phyloP scores from a whole-genome alignment of 2,329 filamentous ascomycete genomes.

The Claviceps sp. region DNA sequence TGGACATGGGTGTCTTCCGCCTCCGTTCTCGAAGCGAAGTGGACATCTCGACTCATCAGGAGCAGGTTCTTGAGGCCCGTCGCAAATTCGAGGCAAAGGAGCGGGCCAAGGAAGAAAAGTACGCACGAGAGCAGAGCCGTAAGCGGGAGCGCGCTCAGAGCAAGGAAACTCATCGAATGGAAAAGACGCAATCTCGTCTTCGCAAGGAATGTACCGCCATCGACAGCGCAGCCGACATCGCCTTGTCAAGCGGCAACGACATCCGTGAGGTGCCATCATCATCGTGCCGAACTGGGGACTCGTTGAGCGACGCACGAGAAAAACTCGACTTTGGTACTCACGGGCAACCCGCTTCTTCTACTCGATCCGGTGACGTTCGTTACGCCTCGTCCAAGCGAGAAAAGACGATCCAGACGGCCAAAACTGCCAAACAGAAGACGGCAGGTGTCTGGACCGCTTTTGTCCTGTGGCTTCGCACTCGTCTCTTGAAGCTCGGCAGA shows the following conservation, averaged over 20 bases:
- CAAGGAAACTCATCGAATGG: constrained; percentile 39
- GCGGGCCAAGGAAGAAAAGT: constrained; percentile 47
- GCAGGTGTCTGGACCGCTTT: constrained; percentile 50
- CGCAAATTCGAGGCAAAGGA: constrained; percentile 52
- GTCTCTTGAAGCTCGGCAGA: constrained; percentile 27
- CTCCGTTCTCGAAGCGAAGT: constrained; percentile 47
- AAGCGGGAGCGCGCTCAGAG: constrained; percentile 45
- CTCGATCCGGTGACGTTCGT: constrained; percentile 27
- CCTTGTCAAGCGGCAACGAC: constrained; percentile 18
- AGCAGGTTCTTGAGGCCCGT: constrained; percentile 47
- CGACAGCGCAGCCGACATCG: constrained; percentile 20
- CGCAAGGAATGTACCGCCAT: constrained; percentile 23
- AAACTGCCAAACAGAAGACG: constrained; percentile 44
- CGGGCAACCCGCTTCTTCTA: constrained; percentile 12
- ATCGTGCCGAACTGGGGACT: constrained; percentile 13
- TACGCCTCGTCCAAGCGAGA: constrained; percentile 29
- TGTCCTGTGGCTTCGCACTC: constrained; percentile 50
- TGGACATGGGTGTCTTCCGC: constrained; percentile 44
- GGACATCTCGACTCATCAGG: constrained; percentile 38
- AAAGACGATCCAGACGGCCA: constrained; percentile 35
- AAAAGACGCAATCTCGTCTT: constrained; percentile 29
- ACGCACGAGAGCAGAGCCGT: constrained; percentile 43
- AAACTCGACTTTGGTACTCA: constrained; percentile 24
- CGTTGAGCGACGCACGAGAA: constrained; percentile 19
- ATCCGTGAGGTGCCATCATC: constrained; percentile 14